A percentile compares a stretch with the other conserved stretches of the same genome.
Conservation (phyloP, 352 stramenopile species). For the Globisporangium yorkense region DNA sequence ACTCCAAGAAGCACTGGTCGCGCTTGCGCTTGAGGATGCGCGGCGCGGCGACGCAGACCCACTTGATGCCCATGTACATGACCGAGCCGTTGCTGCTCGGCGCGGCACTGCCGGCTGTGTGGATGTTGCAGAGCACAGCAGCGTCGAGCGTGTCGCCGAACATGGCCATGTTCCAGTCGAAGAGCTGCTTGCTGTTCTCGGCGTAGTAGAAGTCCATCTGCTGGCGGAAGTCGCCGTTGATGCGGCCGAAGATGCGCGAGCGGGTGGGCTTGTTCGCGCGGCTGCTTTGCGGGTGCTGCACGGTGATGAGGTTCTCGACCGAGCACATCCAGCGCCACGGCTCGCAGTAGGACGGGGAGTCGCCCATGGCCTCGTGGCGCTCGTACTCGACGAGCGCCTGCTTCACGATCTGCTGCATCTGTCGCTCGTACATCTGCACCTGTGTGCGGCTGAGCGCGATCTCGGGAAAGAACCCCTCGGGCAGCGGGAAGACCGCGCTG, state of each 20-base stretch:
- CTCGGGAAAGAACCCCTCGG: slow-evolving; percentile 36
- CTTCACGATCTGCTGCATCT: slow-evolving; percentile 28
- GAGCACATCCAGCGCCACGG: slow-evolving; percentile 15
- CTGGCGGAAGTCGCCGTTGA: slow-evolving; percentile 56
- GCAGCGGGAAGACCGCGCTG: slow-evolving; percentile 20
- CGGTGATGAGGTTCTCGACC: slow-evolving; percentile 22
- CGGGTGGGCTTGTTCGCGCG: slow-evolving; percentile 4
- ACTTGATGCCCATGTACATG: slow-evolving; percentile 80
- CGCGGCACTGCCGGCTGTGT: slow-evolving; percentile 30
- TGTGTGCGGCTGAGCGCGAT: slow-evolving; percentile 24
- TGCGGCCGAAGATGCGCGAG: slow-evolving; percentile 52
- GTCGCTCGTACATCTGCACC: slow-evolving; percentile 24
- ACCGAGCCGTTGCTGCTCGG: slow-evolving; percentile 17
- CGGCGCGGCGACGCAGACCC: slow-evolving; percentile 50
- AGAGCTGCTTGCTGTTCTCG: slow-evolving; percentile 42
- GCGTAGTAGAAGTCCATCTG: slow-evolving; percentile 71
- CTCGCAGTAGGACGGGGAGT: slow-evolving; percentile 13
- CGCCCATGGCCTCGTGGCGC: slow-evolving; percentile 33
- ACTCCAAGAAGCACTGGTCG: slow-evolving; percentile 74
- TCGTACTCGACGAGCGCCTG: slow-evolving; percentile 40
- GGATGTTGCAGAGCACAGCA: slow-evolving; percentile 64
- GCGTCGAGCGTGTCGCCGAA: slow-evolving; percentile 57
- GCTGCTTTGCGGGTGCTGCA: slow-evolving; percentile 9
- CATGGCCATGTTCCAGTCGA: slow-evolving; percentile 68
- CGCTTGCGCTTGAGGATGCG: slow-evolving; percentile 53